Percentiles rank a stretch among this genome's conserved stretches.
Evolutionary conservation across 495 filamentous ascomycete species (phyloP).

Genomic region (Aspergillus heteromorphus): DNA sequence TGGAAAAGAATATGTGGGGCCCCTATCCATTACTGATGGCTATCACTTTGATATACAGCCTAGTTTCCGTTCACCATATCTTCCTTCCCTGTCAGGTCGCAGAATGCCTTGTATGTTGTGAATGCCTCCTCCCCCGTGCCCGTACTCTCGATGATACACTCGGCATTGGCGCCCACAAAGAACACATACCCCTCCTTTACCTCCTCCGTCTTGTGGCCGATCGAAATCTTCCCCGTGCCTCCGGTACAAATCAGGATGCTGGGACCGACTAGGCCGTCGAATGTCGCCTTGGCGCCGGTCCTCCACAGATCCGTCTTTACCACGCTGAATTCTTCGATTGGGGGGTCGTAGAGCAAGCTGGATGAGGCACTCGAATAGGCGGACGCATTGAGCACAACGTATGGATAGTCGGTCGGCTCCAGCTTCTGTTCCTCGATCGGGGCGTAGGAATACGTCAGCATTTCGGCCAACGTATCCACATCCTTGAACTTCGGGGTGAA

Average conservation of each 20-base stretch:
- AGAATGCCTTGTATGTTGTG: conserved; percentile 92
- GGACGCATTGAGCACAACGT: conserved; percentile 67
- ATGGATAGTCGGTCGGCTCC: conserved; percentile 74
- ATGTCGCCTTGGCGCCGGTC: conserved; percentile 71
- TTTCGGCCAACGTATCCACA: conserved; percentile 78
- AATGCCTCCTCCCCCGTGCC: conserved; percentile 54
- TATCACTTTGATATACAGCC: background rate
- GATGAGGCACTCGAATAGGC: conserved; percentile 72
- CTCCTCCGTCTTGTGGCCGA: conserved; percentile 70
- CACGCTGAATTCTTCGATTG: conserved; percentile 94
- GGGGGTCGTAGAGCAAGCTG: conserved; percentile 79
- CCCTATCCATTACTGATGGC: background rate
- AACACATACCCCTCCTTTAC: conserved; percentile 78
- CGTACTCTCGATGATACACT: conserved; percentile 69
- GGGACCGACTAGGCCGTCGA: conserved; percentile 81
- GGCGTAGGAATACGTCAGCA: conserved; percentile 92
- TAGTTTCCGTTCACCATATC: conserved; percentile 36
- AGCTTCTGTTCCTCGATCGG: conserved; percentile 95
- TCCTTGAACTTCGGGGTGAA: conserved; percentile 99
- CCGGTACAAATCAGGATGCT: conserved; percentile 87
- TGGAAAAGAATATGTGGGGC: too few species aligned
- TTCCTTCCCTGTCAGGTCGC: conserved; percentile 65
- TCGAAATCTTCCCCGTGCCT: conserved; percentile 74
- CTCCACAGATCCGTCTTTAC: conserved; percentile 71
- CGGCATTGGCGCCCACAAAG: conserved; percentile 89